These are phyloP conservation scores for Skeletonema menzelii DNA, from an alignment of 108 stramenopile species.

Conservation along the genomic window DNA sequence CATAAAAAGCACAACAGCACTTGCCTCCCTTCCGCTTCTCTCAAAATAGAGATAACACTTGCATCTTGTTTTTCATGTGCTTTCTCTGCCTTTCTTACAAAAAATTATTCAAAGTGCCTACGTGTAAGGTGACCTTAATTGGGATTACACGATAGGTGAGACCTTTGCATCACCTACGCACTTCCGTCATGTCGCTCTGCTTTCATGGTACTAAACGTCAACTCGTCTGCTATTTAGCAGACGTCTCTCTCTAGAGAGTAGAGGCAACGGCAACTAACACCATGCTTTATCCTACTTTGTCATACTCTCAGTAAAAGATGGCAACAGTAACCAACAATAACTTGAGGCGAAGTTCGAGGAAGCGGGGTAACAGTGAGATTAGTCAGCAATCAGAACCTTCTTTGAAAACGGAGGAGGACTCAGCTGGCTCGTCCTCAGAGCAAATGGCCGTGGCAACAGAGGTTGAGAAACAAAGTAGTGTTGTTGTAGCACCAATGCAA, in stretches of 20 bases:
- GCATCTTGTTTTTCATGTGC: no score
- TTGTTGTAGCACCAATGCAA: not conserved
- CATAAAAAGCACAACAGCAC: no score
- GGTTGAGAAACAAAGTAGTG: not conserved
- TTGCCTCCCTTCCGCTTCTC: no score
- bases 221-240: not conserved
- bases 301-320: not conserved
- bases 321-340: not conserved
- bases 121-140: no score
- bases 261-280: not conserved
- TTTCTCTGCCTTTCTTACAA: no score
- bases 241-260: not conserved
- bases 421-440: not conserved
- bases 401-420: not conserved
- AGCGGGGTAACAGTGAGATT: slow-evolving; percentile 7
- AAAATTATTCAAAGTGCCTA: no score
- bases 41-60: no score
- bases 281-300: not conserved
- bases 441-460: not conserved
- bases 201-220: no score
- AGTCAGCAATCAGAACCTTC: slow-evolving; percentile 2
- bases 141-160: no score
- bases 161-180: no score
- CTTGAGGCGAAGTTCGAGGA: slow-evolving; percentile 9
- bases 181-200: no score